Evolutionary conservation across 2,329 filamentous ascomycete genomes (phyloP), one percentile per base, ranked within the genome.

Genomic region (Fusarium pilosicola): DNA sequence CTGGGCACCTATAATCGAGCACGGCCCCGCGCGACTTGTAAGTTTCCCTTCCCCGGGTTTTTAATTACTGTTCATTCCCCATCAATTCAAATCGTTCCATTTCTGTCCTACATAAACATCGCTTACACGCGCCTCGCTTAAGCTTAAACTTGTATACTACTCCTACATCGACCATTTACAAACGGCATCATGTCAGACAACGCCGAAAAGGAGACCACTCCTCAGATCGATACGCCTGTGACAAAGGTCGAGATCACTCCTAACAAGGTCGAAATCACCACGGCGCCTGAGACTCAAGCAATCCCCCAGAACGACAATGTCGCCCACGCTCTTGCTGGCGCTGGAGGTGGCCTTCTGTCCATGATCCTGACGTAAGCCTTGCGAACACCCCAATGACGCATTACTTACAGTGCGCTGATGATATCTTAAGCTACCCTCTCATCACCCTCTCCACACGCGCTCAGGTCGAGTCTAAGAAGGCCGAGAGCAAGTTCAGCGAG

Each of bases 381-480:
- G 22, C 56, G 44, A 39, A 28, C 36, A 30, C 48, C 30, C 68
- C 46, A 62, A 39, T 68, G 45, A 56, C 34, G 65, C 65, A 45
- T n/a, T 44, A 36, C 39, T n/a, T 44, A 36, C 48, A 63, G 68
- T 65, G 41, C 57, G 48, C 73, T 74, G 34, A 74, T 73, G 62
- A 56, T 41, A 46, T 28, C 26, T 22, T 62, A 80, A 96, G 94
- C 76, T 98, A 98, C 83, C 96, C 96, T 46, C 91, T 99, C 78
- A 97, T 99, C 81, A 98, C 96, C 39, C 92, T 99, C 73, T 99
- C 96, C 28, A 99, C 96, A 39, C 93, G 96, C 81, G 96, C 96
- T 48, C 96, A 99, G 84, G 96, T 99, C 82, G 96, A 99, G 85
- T 98, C 96, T 67, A 96, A 94, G 84, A 94, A 95, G 78, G 94